These are phyloP conservation scores for Kwoniella newhampshirensis DNA, from an alignment of 768 basidiomycete species.

Conservation along the genomic window DNA sequence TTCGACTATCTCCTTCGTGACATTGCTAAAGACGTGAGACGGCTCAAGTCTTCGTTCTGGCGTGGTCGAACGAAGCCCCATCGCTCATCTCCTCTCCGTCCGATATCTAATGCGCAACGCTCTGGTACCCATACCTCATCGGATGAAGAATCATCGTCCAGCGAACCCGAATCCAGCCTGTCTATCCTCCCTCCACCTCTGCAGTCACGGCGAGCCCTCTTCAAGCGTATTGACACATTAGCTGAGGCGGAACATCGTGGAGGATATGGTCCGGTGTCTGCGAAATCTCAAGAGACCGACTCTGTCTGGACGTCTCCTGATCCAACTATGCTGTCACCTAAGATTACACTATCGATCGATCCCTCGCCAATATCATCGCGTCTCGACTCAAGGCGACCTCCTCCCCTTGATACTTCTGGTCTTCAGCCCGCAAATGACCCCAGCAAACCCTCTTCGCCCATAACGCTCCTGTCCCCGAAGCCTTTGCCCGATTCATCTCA, in stretches of 20 bases:
- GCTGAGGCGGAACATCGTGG: conserved; percentile 19
- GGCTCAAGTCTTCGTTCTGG: conserved; percentile 21
- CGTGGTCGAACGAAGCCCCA: conserved; percentile 12
- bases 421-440: neutral
- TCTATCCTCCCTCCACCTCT: neutral
- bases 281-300: neutral
- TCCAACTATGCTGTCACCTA: conserved; percentile 19
- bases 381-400: conserved; percentile 1
- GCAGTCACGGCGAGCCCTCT: conserved; percentile 17
- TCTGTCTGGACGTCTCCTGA: neutral
- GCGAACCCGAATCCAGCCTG: neutral
- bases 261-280: neutral
- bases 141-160: neutral
- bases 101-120: neutral
- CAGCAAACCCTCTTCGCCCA: conserved; percentile 18
- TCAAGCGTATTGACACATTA: conserved; percentile 19
- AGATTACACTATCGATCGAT: conserved; percentile 28
- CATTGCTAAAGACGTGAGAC: conserved; percentile 18
- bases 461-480: conserved; percentile 33
- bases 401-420: conserved; percentile 9
- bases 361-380: conserved; percentile 10
- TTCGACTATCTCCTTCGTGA: conserved; percentile 14
- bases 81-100: conserved; percentile 20
- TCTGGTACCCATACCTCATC: neutral
- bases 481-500: conserved; percentile 16